Evolutionary conservation across 2,329 filamentous ascomycete genomes (phyloP).

Genomic region (Xylariaceae sp.): DNA sequence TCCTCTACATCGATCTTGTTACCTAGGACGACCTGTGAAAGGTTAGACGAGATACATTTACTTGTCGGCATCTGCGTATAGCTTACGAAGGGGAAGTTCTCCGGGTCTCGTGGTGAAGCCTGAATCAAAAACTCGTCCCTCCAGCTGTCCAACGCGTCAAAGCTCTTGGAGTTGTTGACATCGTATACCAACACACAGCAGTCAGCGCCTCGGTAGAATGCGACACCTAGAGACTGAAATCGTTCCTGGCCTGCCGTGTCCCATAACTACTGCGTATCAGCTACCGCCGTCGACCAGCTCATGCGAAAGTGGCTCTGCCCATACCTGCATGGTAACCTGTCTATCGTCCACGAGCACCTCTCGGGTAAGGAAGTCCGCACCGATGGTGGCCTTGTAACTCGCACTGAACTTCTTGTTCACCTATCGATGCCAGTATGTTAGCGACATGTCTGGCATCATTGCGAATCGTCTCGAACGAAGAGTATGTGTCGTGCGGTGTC

Average conservation of each 20-base stretch:
- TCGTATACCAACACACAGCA: slow-evolving; percentile 98
- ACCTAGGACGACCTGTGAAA: slow-evolving; percentile 75
- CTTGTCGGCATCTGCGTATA: neutral
- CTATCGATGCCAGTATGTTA: slow-evolving; percentile 42
- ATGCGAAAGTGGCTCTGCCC: slow-evolving; percentile 9
- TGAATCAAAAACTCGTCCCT: slow-evolving; percentile 97
- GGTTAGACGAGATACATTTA: neutral
- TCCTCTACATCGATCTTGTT: slow-evolving; percentile 99
- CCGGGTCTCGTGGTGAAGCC: slow-evolving; percentile 90
- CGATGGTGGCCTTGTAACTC: slow-evolving; percentile 99
- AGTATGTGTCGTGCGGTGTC: no score
- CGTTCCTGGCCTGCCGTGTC: slow-evolving; percentile 96
- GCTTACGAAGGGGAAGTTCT: slow-evolving; percentile 94
- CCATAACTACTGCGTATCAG: slow-evolving; percentile 66
- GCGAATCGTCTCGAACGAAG: no score
- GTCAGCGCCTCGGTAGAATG: slow-evolving; percentile 95
- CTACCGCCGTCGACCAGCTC: slow-evolving; percentile 3
- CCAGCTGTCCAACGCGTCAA: slow-evolving; percentile 98
- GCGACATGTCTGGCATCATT: neutral
- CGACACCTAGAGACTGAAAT: slow-evolving; percentile 94
- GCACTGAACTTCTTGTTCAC: slow-evolving; percentile 99
- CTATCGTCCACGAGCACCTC: slow-evolving; percentile 96
- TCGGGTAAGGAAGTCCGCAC: slow-evolving; percentile 96
- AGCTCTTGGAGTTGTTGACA: slow-evolving; percentile 98
- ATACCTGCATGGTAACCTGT: slow-evolving; percentile 96